Evolutionary conservation across 495 filamentous ascomycete species (phyloP).

Genomic region (Aspergillus ellipticus): DNA sequence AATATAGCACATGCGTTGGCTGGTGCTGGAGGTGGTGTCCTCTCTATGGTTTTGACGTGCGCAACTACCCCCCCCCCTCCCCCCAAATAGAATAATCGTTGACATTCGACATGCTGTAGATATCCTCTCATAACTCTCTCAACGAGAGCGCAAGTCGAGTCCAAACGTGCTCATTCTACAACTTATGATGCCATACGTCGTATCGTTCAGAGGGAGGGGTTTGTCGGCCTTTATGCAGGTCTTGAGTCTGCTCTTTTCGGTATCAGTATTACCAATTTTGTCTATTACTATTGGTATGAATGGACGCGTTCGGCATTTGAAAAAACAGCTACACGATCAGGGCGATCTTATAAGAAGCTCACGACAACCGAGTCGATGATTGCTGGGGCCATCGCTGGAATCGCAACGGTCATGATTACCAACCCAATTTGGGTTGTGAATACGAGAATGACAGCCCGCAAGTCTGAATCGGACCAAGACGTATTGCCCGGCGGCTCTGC

Average conservation of each 20-base stretch:
- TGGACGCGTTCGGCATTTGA: constrained; percentile 91
- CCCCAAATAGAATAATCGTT: constrained; percentile 7
- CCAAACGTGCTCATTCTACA: constrained; percentile 79
- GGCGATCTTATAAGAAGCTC: constrained; percentile 77
- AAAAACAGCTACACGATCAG: constrained; percentile 67
- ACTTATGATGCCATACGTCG: constrained; percentile 76
- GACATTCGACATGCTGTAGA: constrained; percentile 39
- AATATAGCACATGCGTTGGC: constrained; percentile 88
- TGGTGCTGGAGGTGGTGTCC: constrained; percentile 83
- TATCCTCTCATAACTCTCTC: constrained; percentile 98
- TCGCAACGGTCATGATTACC: constrained; percentile 88
- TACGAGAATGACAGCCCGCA: constrained; percentile 93
- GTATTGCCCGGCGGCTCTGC: constrained; percentile 43
- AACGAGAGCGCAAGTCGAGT: constrained; percentile 96
- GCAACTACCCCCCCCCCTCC: constrained; percentile 15
- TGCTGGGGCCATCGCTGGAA: constrained; percentile 91
- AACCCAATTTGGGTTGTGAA: constrained; percentile 99
- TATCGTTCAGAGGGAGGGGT: constrained; percentile 87
- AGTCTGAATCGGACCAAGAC: constrained; percentile 53
- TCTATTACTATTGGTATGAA: constrained; percentile 99
- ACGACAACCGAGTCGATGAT: constrained; percentile 89
- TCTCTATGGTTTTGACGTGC: constrained; percentile 94
- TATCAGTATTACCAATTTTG: constrained; percentile 97
- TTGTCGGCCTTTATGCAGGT: constrained; percentile 82
- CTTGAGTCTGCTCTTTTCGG: constrained; percentile 91